A percentile compares a stretch with the other conserved stretches of the same genome.
phyloP scores from a whole-genome alignment of 768 basidiomycete genomes.

The Lactarius indigo region DNA sequence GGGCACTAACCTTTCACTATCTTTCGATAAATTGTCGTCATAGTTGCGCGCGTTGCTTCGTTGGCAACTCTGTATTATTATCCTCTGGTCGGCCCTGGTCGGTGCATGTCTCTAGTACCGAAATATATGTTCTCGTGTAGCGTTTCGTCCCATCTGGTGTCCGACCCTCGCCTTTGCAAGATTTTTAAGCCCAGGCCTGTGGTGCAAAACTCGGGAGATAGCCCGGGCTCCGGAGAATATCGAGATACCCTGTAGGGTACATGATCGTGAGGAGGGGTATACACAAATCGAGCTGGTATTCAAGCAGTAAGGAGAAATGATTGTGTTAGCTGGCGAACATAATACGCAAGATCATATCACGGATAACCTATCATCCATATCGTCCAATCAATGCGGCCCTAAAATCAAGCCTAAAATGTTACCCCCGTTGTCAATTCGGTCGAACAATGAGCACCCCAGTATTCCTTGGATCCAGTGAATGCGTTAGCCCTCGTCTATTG shows the following conservation, averaged over 20 bases:
- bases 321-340: background rate
- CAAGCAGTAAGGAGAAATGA: background rate
- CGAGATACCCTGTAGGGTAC: no score
- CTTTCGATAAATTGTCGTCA: no score
- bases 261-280: no score
- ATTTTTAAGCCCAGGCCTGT: no score
- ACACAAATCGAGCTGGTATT: background rate
- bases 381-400: background rate
- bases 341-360: background rate
- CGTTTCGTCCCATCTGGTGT: no score
- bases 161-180: no score
- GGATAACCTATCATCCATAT: background rate
- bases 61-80: background rate
- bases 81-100: background rate
- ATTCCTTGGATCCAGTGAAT: constrained; percentile 3
- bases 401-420: background rate
- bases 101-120: background rate
- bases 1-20: no score
- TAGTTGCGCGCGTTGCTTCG: background rate
- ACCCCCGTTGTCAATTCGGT: background rate
- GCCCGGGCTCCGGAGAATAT: no score
- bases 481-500: background rate
- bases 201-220: no score
- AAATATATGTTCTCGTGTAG: background rate
- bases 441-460: constrained; percentile 8